A percentile compares a stretch with the other conserved stretches of the same genome.
Evolutionary conservation across 2,329 filamentous ascomycete genomes (phyloP).

Genomic region (Blastomyces silverae): DNA sequence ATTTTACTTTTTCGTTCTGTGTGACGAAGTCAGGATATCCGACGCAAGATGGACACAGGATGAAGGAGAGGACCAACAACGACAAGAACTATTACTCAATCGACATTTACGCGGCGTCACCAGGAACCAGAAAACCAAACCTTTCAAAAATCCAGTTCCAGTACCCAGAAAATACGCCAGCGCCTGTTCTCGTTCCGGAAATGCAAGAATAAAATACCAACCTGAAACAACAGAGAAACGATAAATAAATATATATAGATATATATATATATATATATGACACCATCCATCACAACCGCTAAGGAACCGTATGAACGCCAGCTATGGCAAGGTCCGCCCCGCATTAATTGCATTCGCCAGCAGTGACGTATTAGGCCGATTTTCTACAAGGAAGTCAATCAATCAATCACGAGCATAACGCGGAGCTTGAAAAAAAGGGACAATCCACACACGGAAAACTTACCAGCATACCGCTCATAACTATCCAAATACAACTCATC

Average conservation of each 20-base stretch:
- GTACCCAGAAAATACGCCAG: background rate
- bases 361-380: constrained; percentile 53
- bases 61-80: background rate
- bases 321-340: constrained; percentile 48
- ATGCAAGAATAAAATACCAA: background rate
- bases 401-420: constrained; percentile 10
- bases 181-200: constrained; percentile 1
- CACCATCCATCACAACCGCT: background rate
- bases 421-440: background rate
- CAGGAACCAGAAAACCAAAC: background rate
- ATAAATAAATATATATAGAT: background rate
- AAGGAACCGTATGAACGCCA: background rate
- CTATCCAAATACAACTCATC: constrained; percentile 61
- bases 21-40: background rate
- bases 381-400: constrained; percentile 39
- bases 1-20: background rate
- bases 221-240: background rate
- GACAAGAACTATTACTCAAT: background rate
- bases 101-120: background rate
- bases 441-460: constrained; percentile 25
- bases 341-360: constrained; percentile 55
- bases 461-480: constrained; percentile 56
- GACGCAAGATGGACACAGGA: background rate
- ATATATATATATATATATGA: background rate
- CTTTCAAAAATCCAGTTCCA: background rate